These are phyloP conservation scores for Triticum aestivum DNA, from an alignment of 176 grass and related monocot genomes.

Conservation along the genomic window IWGSC_CS_RefSeq_v2.1 NC_057803.1:16397898-16398397, in stretches of 20 bases:
- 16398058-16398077: neutral
- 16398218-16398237: neutral
- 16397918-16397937: neutral
- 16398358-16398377: neutral
- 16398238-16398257: slow-evolving; percentile 37
- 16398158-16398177: slow-evolving; percentile 12
- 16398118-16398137: slow-evolving; percentile 19
- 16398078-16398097: neutral
- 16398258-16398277: slow-evolving; percentile 59
- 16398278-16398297: slow-evolving; percentile 78
- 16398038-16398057: neutral
- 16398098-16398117: slow-evolving; percentile 44
- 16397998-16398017: neutral
- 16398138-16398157: neutral
- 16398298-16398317: slow-evolving; percentile 6
- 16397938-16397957: neutral
- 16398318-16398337: neutral
- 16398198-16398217: slow-evolving; percentile 27
- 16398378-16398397: neutral
- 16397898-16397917: neutral
- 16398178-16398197: neutral
- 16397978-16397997: neutral
- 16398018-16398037: neutral
- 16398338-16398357: neutral
- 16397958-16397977: neutral